Conservation (phyloP, 1,284 basidiomycete species). For the Stygiomarasmius scandens region DNA sequence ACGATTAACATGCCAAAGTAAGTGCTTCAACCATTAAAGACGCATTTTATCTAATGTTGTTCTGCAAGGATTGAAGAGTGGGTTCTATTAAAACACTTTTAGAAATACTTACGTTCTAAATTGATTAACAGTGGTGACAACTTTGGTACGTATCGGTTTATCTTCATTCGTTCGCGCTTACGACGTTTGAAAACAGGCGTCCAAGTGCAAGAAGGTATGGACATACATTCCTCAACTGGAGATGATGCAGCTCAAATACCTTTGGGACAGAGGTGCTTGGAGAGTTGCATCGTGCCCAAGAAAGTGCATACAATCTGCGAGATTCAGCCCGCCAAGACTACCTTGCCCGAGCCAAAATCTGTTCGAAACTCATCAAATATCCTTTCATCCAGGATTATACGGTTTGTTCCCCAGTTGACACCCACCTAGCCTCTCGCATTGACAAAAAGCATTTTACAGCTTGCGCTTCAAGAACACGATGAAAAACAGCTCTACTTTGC, state of each 20-base stretch:
- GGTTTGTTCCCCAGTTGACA: conserved; percentile 37
- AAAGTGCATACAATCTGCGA: conserved; percentile 72
- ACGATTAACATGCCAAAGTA: conserved; percentile 76
- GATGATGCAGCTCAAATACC: conserved; percentile 7
- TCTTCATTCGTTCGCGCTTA: background rate
- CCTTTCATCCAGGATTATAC: conserved; percentile 75
- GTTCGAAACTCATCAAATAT: conserved; percentile 77
- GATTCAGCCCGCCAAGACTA: conserved; percentile 63
- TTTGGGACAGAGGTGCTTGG: conserved; percentile 60
- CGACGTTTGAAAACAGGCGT: conserved; percentile 50
- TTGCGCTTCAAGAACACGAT: conserved; percentile 74
- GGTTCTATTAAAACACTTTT: conserved; percentile 23
- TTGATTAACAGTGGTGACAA: conserved; percentile 66
- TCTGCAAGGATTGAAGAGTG: conserved; percentile 75
- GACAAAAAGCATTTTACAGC: too few relatives aligned
- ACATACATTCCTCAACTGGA: background rate
- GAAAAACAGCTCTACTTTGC: conserved; percentile 71
- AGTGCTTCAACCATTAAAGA: conserved; percentile 28
- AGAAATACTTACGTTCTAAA: conserved; percentile 12
- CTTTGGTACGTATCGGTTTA: conserved; percentile 49
- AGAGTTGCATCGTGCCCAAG: conserved; percentile 79
- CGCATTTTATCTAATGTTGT: conserved; percentile 1
- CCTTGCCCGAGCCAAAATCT: conserved; percentile 70
- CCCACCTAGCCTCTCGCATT: background rate
- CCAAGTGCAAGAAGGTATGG: conserved; percentile 73